Evolutionary conservation across 2,329 filamentous ascomycete genomes (phyloP).

Genomic region (Lachnellula subtilissima): DNA sequence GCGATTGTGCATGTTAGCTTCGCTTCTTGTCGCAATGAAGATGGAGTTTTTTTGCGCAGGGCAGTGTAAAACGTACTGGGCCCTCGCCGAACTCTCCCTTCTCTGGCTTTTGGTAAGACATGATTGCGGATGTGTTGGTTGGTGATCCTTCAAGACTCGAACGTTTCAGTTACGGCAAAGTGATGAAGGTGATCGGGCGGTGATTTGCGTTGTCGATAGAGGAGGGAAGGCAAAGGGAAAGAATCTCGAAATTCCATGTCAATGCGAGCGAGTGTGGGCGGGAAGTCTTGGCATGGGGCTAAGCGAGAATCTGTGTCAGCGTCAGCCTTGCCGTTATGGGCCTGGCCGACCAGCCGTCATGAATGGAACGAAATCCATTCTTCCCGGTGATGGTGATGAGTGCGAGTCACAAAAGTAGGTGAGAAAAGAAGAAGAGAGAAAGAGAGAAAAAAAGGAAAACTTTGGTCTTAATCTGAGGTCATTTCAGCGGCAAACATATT

Average conservation of each 20-base stretch:
- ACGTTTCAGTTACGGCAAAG: constrained; percentile 70
- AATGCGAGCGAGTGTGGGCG: constrained; percentile 15
- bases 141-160: constrained; percentile 72
- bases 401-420: no score
- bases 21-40: background rate
- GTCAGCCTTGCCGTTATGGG: constrained; percentile 12
- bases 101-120: constrained; percentile 94
- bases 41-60: background rate
- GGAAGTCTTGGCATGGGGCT: constrained; percentile 19
- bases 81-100: constrained; percentile 80
- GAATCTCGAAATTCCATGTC: background rate
- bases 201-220: constrained; percentile 7
- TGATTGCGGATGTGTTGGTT: constrained; percentile 39
- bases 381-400: background rate
- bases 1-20: constrained; percentile 4
- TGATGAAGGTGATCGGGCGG: constrained; percentile 56
- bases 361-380: background rate
- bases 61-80: constrained; percentile 54
- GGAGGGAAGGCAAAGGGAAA: constrained; percentile 2
- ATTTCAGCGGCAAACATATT: background rate
- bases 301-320: constrained; percentile 14
- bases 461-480: no score
- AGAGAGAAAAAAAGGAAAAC: background rate
- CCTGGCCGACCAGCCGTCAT: background rate
- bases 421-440: no score